These are phyloP conservation scores for Apophysomyces sp. DNA, from an alignment of 371 early-diverging fungal species.

Conservation along the genomic window DNA sequence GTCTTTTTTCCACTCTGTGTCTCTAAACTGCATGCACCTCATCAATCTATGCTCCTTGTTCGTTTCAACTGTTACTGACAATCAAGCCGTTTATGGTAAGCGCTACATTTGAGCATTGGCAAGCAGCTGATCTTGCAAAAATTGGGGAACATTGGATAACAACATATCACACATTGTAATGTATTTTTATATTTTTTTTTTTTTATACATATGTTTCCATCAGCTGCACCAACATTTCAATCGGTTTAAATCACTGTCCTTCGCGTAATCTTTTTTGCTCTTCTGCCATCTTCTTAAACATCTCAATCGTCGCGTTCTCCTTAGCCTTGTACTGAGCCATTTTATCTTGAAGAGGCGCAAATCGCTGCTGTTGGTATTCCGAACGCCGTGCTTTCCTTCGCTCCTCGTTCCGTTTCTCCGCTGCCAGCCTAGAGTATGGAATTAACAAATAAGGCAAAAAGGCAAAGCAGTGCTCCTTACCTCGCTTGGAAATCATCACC, in stretches of 20 bases:
- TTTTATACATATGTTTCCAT: background rate
- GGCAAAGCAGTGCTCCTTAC: slow-evolving; percentile 14
- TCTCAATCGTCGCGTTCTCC: slow-evolving; percentile 67
- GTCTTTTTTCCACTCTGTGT: too few relatives aligned
- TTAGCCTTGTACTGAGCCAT: slow-evolving; percentile 59
- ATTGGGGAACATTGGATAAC: too few relatives aligned
- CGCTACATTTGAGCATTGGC: too few relatives aligned
- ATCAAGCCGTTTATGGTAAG: too few relatives aligned
- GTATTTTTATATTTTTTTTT: too few relatives aligned
- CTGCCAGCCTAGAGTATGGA: slow-evolving; percentile 36
- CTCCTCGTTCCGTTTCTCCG: slow-evolving; percentile 45
- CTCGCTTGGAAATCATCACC: slow-evolving; percentile 56
- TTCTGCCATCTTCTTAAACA: slow-evolving; percentile 69
- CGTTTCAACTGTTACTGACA: too few relatives aligned
- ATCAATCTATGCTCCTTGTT: too few relatives aligned
- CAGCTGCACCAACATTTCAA: background rate
- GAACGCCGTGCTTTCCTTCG: slow-evolving; percentile 41
- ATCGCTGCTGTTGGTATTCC: slow-evolving; percentile 35
- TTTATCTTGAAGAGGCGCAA: slow-evolving; percentile 42
- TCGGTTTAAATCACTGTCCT: background rate
- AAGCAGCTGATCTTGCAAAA: too few relatives aligned
- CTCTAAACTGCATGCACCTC: too few relatives aligned
- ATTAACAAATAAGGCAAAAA: slow-evolving; percentile 7
- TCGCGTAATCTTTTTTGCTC: slow-evolving; percentile 32
- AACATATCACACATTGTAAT: too few relatives aligned